These are phyloP conservation scores for Aspergillus sp. DNA, from an alignment of 2,329 filamentous ascomycete species.

Conservation along the genomic window DNA sequence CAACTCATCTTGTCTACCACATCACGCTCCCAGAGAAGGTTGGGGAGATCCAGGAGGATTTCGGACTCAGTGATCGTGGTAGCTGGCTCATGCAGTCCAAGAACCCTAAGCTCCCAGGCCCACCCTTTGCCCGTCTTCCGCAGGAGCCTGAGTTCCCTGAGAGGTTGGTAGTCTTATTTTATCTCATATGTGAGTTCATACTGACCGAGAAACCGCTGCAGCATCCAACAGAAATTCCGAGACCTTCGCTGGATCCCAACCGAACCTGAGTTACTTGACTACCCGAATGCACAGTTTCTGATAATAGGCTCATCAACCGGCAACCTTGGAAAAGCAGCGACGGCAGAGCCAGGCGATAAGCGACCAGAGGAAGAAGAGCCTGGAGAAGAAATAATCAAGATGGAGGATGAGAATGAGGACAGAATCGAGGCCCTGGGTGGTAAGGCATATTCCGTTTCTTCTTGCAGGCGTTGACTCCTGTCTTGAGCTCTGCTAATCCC, in stretches of 20 bases:
- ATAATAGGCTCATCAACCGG: slow-evolving; percentile 64
- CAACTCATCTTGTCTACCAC: slow-evolving; percentile 77
- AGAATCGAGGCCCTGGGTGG: slow-evolving; percentile 62
- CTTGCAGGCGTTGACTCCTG: not conserved
- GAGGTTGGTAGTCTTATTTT: slow-evolving; percentile 50
- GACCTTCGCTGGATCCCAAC: slow-evolving; percentile 73
- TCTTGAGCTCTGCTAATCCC: not conserved
- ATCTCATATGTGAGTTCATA: too few species aligned
- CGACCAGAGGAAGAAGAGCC: slow-evolving; percentile 62
- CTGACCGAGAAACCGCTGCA: slow-evolving; percentile 26
- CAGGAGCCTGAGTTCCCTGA: slow-evolving; percentile 69
- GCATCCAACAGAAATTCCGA: slow-evolving; percentile 70
- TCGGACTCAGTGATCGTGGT: slow-evolving; percentile 70
- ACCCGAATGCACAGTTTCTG: slow-evolving; percentile 72
- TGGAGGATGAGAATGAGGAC: slow-evolving; percentile 73
- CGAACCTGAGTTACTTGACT: slow-evolving; percentile 71
- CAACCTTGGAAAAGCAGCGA: slow-evolving; percentile 35
- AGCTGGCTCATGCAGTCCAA: slow-evolving; percentile 78
- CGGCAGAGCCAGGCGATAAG: slow-evolving; percentile 41
- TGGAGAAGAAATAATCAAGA: slow-evolving; percentile 68
- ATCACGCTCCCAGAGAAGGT: slow-evolving; percentile 70
- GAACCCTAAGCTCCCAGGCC: slow-evolving; percentile 71
- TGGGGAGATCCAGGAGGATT: slow-evolving; percentile 70
- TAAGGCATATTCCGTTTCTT: slow-evolving; percentile 23
- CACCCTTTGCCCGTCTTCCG: slow-evolving; percentile 62